Evolutionary conservation across 108 stramenopile genomes (phyloP), one percentile per base, ranked within the genome.

Genomic region (Fragilaria crotonensis): DNA sequence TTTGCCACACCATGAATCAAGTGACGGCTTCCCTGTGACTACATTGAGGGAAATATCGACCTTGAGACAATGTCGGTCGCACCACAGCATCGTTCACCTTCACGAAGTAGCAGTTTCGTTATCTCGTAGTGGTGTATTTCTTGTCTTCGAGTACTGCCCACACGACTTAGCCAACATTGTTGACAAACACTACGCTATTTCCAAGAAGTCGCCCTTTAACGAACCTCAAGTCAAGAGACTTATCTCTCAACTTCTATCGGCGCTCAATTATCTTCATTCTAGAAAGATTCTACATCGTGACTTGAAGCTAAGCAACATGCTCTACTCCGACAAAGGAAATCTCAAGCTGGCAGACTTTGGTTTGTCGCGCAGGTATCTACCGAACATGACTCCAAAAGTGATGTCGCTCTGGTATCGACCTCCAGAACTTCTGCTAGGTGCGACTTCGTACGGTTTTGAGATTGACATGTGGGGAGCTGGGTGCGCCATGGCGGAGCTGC

Each of bases 321-420:
- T 91, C 47, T 91, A 91, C 54, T 59, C 63, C 45, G 33, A 58
- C 30, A 19, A 52, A 22, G 86, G 86, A 20, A 48, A 58, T 30
- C 50, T 91, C 25, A 77, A 73, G 48, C 60, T 91, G 33, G 85
- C 85, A 0, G 96, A 97, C 63, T 97, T 97, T 72, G 96, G 96
- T 0, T 63, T 97, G 49, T 80, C 90, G 0, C 69, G 96, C 28
- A 79, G 80, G 41, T 77, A 73, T 21, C 33, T 25, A 4, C 41
- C 54, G 21, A 23, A 36, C 27, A 68, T 94, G 26, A 97, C 96
- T 11, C 90, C 87, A 32, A 85, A 92, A 52, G 96, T 97, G 22
- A 94, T 90, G 17, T 84, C 79, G 23, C 58, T 95, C 17, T 97
- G 96, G 96, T 97, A 97, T 58, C 87, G 96, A 22, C 78, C 92